These are phyloP conservation scores for Diutina neorugosa DNA, from an alignment of 1,139 yeast genomes.

Conservation along the genomic window DNA sequence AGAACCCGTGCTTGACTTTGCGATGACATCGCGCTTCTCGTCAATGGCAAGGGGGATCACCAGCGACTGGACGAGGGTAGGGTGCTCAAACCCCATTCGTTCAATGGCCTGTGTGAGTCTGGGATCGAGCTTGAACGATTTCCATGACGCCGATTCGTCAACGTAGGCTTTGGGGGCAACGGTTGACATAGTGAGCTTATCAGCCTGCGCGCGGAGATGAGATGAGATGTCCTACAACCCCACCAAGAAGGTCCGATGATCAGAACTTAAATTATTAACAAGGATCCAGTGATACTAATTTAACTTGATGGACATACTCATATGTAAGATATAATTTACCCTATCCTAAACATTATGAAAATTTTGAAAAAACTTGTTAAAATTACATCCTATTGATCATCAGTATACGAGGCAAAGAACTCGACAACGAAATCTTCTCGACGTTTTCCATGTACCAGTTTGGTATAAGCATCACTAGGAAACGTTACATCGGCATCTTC, in stretches of 20 bases:
- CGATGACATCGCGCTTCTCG: slow-evolving; percentile 77
- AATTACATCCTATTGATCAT: neutral
- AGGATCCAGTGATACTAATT: too few species aligned
- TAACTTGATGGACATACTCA: too few species aligned
- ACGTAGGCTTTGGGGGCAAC: slow-evolving; percentile 23
- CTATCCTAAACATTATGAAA: too few species aligned
- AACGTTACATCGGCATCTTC: neutral
- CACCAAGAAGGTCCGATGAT: neutral
- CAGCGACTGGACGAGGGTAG: slow-evolving; percentile 81
- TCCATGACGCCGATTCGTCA: slow-evolving; percentile 64
- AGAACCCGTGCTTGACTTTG: slow-evolving; percentile 82
- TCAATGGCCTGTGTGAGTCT: slow-evolving; percentile 77
- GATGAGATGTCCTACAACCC: neutral
- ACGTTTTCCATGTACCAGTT: neutral
- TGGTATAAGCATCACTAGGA: neutral
- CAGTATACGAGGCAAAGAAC: neutral
- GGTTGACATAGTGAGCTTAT: neutral
- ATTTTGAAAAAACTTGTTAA: too few species aligned
- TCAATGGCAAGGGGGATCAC: slow-evolving; percentile 88
- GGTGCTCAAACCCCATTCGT: slow-evolving; percentile 68
- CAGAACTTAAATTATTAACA: neutral
- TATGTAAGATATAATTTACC: too few species aligned
- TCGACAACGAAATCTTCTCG: neutral
- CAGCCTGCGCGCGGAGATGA: neutral
- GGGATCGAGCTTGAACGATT: slow-evolving; percentile 62